Conservation (phyloP, 495 filamentous ascomycete species). For the Xylaria venustula region DNA sequence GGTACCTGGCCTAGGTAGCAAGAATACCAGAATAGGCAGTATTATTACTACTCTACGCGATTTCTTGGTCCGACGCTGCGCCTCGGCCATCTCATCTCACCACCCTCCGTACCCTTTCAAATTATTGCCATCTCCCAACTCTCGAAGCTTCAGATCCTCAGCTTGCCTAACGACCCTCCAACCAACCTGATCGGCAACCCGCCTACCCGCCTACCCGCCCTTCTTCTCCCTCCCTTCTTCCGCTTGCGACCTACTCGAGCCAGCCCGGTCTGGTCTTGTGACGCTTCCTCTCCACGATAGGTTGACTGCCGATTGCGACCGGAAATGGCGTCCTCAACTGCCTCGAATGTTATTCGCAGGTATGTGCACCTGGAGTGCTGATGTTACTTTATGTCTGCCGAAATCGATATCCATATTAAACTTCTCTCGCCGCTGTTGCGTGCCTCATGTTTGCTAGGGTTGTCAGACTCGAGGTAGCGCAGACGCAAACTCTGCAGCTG, state of each 20-base stretch:
- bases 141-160: background rate
- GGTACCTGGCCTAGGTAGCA: background rate
- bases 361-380: constrained; percentile 24
- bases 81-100: background rate
- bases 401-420: background rate
- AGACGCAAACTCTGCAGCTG: background rate
- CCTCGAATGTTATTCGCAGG: constrained; percentile 41
- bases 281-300: constrained; percentile 7
- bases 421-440: background rate
- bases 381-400: constrained; percentile 13
- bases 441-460: background rate
- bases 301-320: constrained; percentile 20
- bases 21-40: too few species aligned
- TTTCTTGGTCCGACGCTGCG: constrained; percentile 2
- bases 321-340: constrained; percentile 33
- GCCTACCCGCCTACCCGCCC: too few species aligned
- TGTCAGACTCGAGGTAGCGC: background rate
- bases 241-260: constrained; percentile 8
- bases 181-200: background rate
- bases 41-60: background rate
- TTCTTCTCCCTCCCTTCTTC: background rate
- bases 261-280: constrained; percentile 6
- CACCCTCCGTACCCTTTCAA: background rate
- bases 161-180: background rate
- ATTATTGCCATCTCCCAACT: background rate